Evolutionary conservation across 2,329 filamentous ascomycete species (phyloP).

Genomic region (Rachicladosporium sp.): DNA sequence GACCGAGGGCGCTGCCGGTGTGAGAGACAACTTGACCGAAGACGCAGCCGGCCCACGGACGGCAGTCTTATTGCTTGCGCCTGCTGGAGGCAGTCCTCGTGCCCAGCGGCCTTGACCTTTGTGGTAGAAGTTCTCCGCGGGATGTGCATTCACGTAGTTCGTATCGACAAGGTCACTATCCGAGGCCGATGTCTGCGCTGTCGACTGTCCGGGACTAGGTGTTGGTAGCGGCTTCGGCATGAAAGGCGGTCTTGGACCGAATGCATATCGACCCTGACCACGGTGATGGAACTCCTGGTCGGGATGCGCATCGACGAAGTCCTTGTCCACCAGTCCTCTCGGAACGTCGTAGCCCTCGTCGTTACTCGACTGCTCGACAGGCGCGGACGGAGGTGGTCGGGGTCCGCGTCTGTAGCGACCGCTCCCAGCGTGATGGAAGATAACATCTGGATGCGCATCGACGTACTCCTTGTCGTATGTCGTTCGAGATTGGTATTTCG

Average conservation of each 20-base stretch:
- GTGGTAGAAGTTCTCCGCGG: constrained; percentile 18
- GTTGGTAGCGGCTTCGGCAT: not conserved
- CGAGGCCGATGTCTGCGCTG: not conserved
- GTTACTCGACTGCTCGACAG: not conserved
- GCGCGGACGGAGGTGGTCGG: constrained; percentile 3
- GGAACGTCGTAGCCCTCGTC: constrained; percentile 1
- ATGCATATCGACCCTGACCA: constrained; percentile 17
- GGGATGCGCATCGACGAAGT: constrained; percentile 14
- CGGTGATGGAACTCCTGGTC: constrained; percentile 17
- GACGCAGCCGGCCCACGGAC: constrained; percentile 16
- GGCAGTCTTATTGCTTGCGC: constrained; percentile 15
- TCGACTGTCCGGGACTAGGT: constrained; percentile 1
- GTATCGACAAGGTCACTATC: constrained; percentile 12
- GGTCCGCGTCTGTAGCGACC: constrained; percentile 16
- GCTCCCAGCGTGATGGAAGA: constrained; percentile 19
- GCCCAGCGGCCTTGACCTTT: constrained; percentile 21
- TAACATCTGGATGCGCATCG: constrained; percentile 14
- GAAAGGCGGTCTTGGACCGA: constrained; percentile 8
- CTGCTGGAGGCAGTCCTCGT: constrained; percentile 16
- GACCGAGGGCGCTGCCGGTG: constrained; percentile 1
- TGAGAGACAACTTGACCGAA: constrained; percentile 1
- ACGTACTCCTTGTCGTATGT: constrained; percentile 17
- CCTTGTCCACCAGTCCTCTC: constrained; percentile 9
- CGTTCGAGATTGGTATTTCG: constrained; percentile 5
- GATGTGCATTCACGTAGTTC: constrained; percentile 16